Base-by-base conservation (phyloP, 371 early-diverging fungal species). In the Gilbertella persicaria region DNA sequence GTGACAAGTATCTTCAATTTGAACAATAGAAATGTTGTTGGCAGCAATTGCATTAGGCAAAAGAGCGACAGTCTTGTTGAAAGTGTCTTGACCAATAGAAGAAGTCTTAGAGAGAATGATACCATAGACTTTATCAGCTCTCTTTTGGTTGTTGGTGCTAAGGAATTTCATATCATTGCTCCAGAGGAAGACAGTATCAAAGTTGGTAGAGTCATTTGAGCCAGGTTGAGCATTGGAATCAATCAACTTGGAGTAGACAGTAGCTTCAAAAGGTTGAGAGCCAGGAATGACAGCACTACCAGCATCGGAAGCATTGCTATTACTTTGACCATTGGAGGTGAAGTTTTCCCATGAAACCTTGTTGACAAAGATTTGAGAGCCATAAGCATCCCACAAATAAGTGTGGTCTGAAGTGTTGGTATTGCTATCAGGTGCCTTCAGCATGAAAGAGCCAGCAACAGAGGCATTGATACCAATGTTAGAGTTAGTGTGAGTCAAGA, bases 291-390 rank as follows among this genome's bases (percentile, higher is more conserved):
- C 42, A 16, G 20, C n/a, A 25, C 58, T 58, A 19, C 58, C 58
- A 29, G 30, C 33, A n/a, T 56, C 37, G 20, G 56, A 19, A n/a
- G 41, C 5, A 8, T 48, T 48, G 7, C 21, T 20, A 23, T 23
- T 37, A 33, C 33, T 53, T 16, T 29, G 19, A 6, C 50, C 58
- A 12, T 37, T 37, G 26, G 42, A 43, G 12, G 64, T 63, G 13
- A 63, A 53, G 30, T 63, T 50, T 5, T 50, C 39, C 64, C 64
- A 63, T 35, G 44, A 43, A 38, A 6, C 47, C n/a, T 45, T 28
- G 37, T 63, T 63, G 7, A 63, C 64, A 50, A 53, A 63, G 20
- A 63, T 29, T 50, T 58, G 58, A 23, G 64, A 63, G 12, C 20
- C 42, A 25, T 54, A 63, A 6, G 54, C 58, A 7, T 44, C 28